Evolutionary conservation across 805 yeast genomes (phyloP).

Genomic region (Metschnikowia picachoensis): DNA sequence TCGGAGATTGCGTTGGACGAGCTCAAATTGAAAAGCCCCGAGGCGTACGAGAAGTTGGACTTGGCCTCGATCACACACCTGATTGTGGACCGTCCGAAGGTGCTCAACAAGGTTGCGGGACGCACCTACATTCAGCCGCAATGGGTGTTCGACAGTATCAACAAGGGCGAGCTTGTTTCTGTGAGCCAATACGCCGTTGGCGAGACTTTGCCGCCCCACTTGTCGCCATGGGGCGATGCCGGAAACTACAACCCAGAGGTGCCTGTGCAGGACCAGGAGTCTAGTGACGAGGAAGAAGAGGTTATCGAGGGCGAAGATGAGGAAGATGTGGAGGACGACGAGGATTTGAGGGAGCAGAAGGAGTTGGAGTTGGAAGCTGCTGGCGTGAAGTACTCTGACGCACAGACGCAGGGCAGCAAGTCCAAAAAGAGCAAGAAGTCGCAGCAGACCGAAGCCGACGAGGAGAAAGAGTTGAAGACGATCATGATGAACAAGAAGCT

Average conservation of each 20-base stretch:
- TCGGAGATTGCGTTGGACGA: conserved; percentile 89
- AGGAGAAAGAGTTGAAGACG: conserved; percentile 88
- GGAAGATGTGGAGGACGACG: conserved; percentile 40
- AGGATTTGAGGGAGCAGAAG: conserved; percentile 72
- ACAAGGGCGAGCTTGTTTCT: conserved; percentile 68
- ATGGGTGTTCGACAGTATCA: conserved; percentile 92
- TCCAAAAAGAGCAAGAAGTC: conserved; percentile 25
- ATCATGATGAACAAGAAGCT: conserved; percentile 98
- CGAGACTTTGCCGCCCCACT: conserved; percentile 91
- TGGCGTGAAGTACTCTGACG: conserved; percentile 75
- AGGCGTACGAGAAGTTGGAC: conserved; percentile 47
- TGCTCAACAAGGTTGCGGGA: conserved; percentile 74
- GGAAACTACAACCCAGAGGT: conserved; percentile 84
- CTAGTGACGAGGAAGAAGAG: conserved; percentile 42
- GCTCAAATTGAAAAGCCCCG: conserved; percentile 46
- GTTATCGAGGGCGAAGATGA: conserved; percentile 45
- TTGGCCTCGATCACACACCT: conserved; percentile 82
- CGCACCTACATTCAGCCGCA: conserved; percentile 96
- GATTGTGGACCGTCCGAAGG: conserved; percentile 86
- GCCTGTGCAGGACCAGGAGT: conserved; percentile 36
- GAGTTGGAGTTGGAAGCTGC: conserved; percentile 77
- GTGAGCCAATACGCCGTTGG: conserved; percentile 90
- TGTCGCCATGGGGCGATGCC: conserved; percentile 98
- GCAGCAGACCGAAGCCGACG: conserved; percentile 32
- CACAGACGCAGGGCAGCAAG: conserved; percentile 21